Evolutionary conservation across 345 rosid species (phyloP), one percentile per base, ranked within the genome.

Genomic region (Salix purpurea): DNA sequence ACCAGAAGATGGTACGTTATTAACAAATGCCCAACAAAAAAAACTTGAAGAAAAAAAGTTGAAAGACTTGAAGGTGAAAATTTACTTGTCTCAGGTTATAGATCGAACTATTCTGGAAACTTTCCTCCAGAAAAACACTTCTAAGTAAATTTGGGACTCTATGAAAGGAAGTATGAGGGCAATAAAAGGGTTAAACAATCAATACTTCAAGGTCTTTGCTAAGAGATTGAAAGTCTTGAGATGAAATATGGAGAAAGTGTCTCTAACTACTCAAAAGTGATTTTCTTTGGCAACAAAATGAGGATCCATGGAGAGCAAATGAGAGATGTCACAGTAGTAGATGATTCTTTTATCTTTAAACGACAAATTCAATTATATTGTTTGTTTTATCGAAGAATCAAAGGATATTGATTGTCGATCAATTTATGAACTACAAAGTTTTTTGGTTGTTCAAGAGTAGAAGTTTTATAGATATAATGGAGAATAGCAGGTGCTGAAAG

Each of bases 281-380:
- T 40, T 0, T 0, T 11, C 0, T 0, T 10, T 40, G 44, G 1
- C 13, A 40, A 40, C 12, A 10, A 40, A 2, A 40, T 40, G 3
- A 40, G 44, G 44, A 40, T 40, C 15, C 15, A 67, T 67, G 24
- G 24, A 13, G 70, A 67, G 2, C n/a, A 67, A 3, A 67, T 30
- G 26, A 67, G 70, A 36, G 70, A 67, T 67, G 40, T 36, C 9
- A 67, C 70, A 32, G 19, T 67, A 32, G 70, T 67, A 12, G 14
- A 67, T 34, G 24, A 36, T 67, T 1, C 48, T 67, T 67, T 7
- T 8, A 67, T 32, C 70, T 6, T 6, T 67, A n/a, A 67, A 7
- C 0, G 11, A 67, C 7, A 67, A 67, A 32, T 36, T 67, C 44
- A 67, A 36, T 18, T 67, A 28, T 11, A 26, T 64, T 64, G 67